phyloP scores from a whole-genome alignment of 768 basidiomycete species.

The Hebeloma cylindrosporum region DNA sequence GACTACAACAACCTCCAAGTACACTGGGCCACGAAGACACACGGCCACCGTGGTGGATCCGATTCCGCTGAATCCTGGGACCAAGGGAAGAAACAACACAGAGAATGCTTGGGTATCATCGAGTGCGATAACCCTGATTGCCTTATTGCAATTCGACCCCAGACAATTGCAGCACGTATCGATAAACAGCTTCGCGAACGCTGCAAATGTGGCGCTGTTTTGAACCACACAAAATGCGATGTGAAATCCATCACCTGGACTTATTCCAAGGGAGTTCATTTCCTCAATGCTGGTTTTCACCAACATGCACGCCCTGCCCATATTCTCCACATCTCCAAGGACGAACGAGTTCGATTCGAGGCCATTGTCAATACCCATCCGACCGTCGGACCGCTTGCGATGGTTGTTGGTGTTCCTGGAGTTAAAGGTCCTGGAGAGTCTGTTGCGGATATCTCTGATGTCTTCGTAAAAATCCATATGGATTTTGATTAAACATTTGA shows the following conservation, averaged over 20 bases:
- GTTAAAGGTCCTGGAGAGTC: constrained; percentile 24
- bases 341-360: constrained; percentile 9
- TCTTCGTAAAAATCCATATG: constrained; percentile 22
- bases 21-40: background rate
- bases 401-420: constrained; percentile 22
- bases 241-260: too few relatives aligned
- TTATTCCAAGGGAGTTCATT: constrained; percentile 8
- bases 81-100: background rate
- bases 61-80: background rate
- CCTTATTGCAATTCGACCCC: too few relatives aligned
- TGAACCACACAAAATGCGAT: too few relatives aligned
- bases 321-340: constrained; percentile 13
- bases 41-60: constrained; percentile 1
- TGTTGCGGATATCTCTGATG: constrained; percentile 21
- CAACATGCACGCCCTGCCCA: constrained; percentile 6
- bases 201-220: too few relatives aligned
- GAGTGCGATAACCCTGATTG: background rate
- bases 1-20: background rate
- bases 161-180: too few relatives aligned
- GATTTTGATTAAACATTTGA: too few relatives aligned
- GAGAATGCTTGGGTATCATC: too few relatives aligned
- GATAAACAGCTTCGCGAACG: too few relatives aligned
- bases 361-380: constrained; percentile 14
- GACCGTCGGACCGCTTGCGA: constrained; percentile 13
- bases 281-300: background rate